phyloP scores from a whole-genome alignment of 2,329 filamentous ascomycete species.

The Penicillium sp. region DNA sequence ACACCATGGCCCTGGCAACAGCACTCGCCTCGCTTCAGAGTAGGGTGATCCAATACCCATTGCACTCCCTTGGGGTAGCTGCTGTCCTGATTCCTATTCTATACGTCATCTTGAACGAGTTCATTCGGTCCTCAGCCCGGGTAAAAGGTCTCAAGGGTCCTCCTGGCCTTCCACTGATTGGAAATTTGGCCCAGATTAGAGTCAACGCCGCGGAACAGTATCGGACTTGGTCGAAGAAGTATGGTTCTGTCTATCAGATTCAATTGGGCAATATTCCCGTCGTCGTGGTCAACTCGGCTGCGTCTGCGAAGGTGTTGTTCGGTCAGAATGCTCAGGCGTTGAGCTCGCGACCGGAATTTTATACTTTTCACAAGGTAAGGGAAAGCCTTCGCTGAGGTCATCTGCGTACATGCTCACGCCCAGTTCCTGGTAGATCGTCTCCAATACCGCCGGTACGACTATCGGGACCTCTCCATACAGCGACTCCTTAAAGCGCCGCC shows the following conservation, averaged over 20 bases:
- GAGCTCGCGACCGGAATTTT: conserved; percentile 60
- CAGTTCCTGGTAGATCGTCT: conserved; percentile 55
- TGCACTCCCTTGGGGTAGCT: conserved; percentile 27
- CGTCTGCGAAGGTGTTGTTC: conserved; percentile 56
- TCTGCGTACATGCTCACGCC: not conserved
- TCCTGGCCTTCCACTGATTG: conserved; percentile 56
- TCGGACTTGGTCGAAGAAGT: conserved; percentile 56
- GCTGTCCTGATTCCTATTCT: conserved; percentile 41
- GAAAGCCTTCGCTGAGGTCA: not conserved
- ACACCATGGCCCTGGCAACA: conserved; percentile 35
- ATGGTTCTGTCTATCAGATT: conserved; percentile 60
- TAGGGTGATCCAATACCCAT: conserved; percentile 23
- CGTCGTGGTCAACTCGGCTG: conserved; percentile 60
- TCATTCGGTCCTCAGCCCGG: conserved; percentile 51
- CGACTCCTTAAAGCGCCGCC: conserved; percentile 64
- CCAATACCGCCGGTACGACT: conserved; percentile 67
- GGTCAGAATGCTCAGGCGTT: conserved; percentile 58
- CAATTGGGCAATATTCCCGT: conserved; percentile 61
- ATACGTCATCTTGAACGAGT: conserved; percentile 56
- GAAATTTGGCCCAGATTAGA: conserved; percentile 60
- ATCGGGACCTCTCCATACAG: conserved; percentile 70
- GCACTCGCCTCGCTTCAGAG: conserved; percentile 29
- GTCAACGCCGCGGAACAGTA: conserved; percentile 62
- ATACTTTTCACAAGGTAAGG: conserved; percentile 62
- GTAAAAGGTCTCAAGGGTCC: conserved; percentile 56